Percentiles rank a stretch among this genome's conserved stretches.
Evolutionary conservation across 2,329 filamentous ascomycete species (phyloP).

Genomic region (Neopestalotiopsis sp.): DNA sequence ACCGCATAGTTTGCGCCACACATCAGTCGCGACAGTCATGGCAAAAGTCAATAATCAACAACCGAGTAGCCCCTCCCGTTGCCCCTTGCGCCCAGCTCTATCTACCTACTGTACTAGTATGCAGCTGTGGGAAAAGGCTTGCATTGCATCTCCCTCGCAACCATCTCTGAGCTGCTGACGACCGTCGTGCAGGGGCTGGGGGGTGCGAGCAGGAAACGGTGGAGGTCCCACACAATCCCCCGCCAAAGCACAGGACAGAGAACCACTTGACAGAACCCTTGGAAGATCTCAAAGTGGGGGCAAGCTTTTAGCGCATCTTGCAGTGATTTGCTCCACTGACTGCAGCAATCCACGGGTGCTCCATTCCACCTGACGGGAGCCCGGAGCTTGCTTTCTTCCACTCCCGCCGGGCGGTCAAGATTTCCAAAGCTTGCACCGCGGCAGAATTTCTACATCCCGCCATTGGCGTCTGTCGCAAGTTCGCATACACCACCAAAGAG

Average conservation of each 20-base stretch:
- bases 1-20: neutral
- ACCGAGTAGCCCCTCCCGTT: neutral
- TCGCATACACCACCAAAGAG: neutral
- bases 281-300: neutral
- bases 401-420: slow-evolving; percentile 30
- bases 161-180: no score
- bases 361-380: neutral
- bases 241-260: neutral
- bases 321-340: neutral
- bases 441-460: slow-evolving; percentile 4
- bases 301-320: neutral
- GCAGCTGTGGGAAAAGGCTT: neutral
- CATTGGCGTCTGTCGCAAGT: neutral
- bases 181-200: neutral
- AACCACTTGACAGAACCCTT: neutral
- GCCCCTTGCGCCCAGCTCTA: neutral
- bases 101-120: neutral
- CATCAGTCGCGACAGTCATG: neutral
- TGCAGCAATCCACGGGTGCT: no score
- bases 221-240: neutral
- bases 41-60: slow-evolving; percentile 1
- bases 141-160: no score
- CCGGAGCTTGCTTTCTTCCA: neutral
- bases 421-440: slow-evolving; percentile 22
- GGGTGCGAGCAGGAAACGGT: neutral